Conservation (phyloP, 768 basidiomycete genomes). For the Russula compacta region DNA sequence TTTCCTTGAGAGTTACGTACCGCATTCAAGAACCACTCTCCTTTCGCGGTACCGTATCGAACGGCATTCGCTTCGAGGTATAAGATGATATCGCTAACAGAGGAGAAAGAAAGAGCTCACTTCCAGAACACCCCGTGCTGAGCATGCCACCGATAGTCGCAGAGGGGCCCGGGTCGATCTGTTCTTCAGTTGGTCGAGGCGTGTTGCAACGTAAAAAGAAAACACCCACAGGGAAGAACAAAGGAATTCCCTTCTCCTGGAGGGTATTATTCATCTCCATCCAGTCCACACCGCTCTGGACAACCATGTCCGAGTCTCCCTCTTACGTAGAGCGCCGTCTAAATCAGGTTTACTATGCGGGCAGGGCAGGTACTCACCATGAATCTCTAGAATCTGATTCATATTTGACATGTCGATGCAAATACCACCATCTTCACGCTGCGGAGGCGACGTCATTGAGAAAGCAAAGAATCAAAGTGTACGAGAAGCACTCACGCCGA, state of each 20-base stretch:
- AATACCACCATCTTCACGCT: slow-evolving; percentile 47
- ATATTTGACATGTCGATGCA: slow-evolving; percentile 73
- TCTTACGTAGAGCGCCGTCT: slow-evolving; percentile 29
- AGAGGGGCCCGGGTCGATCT: slow-evolving; percentile 71
- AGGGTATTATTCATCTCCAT: slow-evolving; percentile 63
- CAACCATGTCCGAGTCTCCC: slow-evolving; percentile 62
- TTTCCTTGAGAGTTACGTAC: slow-evolving; percentile 28
- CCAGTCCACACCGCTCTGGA: slow-evolving; percentile 67
- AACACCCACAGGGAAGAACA: slow-evolving; percentile 70
- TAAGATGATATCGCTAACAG: background rate
- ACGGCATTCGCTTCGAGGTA: slow-evolving; percentile 56
- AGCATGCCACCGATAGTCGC: slow-evolving; percentile 85
- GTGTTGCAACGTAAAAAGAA: background rate
- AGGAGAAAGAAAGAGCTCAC: slow-evolving; percentile 26
- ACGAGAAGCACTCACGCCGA: slow-evolving; percentile 38
- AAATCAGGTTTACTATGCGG: no score
- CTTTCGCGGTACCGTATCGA: slow-evolving; percentile 82
- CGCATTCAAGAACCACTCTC: slow-evolving; percentile 83
- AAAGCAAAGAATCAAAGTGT: background rate
- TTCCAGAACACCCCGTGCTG: slow-evolving; percentile 80
- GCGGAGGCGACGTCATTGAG: background rate
- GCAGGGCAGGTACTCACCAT: slow-evolving; percentile 38
- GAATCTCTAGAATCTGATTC: slow-evolving; percentile 68
- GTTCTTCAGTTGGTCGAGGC: background rate
- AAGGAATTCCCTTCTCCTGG: slow-evolving; percentile 58